Conservation (phyloP, 441 rosid genomes). For the Dalechampia spathulata region DNA sequence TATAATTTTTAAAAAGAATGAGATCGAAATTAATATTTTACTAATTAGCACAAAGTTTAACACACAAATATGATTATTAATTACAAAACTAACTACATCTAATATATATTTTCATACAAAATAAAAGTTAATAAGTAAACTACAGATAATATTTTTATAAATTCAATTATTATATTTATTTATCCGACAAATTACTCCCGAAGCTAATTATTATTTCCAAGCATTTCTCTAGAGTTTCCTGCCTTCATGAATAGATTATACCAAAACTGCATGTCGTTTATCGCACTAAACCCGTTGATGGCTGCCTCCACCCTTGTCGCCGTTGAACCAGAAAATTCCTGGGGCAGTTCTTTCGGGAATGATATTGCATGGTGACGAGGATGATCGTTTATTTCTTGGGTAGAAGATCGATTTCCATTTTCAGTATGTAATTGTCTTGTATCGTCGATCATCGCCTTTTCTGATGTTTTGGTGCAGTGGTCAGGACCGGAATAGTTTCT, state of each 20-base stretch:
- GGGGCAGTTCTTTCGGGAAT: background rate
- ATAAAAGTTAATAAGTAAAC: no score
- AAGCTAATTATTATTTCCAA: background rate
- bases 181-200: no score
- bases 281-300: background rate
- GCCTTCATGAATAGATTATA: constrained; percentile 16
- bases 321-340: background rate
- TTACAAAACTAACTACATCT: no score
- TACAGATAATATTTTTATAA: no score
- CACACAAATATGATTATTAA: no score
- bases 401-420: background rate
- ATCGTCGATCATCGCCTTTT: background rate
- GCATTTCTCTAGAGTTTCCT: constrained; percentile 13
- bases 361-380: background rate
- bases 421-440: background rate
- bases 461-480: background rate
- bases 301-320: background rate
- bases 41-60: no score
- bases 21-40: no score
- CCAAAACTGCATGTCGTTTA: constrained; percentile 23
- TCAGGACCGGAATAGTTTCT: no score
- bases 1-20: no score
- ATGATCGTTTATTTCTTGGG: constrained; percentile 3
- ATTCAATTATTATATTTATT: no score
- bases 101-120: no score